Conservation (phyloP, 1,139 yeast genomes). For the Suhomyces atakaporum region DNA sequence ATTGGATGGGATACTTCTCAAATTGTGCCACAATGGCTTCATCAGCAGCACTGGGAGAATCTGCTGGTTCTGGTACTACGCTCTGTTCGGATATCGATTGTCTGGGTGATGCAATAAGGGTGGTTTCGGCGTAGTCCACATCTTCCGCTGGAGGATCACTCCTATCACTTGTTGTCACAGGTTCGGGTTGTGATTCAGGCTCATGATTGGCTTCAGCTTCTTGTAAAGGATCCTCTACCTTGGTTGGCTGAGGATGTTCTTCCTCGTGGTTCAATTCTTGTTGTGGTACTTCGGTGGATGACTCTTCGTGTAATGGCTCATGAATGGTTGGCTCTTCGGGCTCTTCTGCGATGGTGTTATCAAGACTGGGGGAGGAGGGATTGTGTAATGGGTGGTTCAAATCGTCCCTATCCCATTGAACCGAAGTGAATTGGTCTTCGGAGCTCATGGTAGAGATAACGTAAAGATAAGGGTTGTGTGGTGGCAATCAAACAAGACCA, state of each 20-base stretch:
- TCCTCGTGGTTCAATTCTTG: background rate
- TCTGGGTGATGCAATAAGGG: constrained; percentile 3
- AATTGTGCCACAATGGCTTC: constrained; percentile 13
- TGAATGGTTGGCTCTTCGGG: constrained; percentile 4
- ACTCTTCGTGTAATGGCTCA: constrained; percentile 1
- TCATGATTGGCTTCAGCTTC: background rate
- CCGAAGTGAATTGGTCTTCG: constrained; percentile 58
- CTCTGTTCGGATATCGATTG: constrained; percentile 2
- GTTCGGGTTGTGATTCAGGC: background rate
- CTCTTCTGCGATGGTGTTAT: constrained; percentile 8
- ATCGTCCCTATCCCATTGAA: constrained; percentile 59
- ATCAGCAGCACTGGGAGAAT: background rate
- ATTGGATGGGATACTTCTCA: constrained; percentile 32
- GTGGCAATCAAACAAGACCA: constrained; percentile 4
- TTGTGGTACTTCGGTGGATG: background rate
- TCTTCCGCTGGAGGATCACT: constrained; percentile 3
- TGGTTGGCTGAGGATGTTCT: background rate
- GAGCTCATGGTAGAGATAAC: constrained; percentile 25
- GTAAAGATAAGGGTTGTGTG: constrained; percentile 2
- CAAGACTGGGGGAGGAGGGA: background rate
- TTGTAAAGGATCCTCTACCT: background rate
- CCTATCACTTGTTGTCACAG: background rate
- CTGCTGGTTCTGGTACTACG: background rate
- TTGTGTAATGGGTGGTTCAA: constrained; percentile 14
- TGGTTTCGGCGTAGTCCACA: constrained; percentile 3